Conservation (phyloP, 2,329 filamentous ascomycete genomes). For the Pseudonectria foliicola region DNA sequence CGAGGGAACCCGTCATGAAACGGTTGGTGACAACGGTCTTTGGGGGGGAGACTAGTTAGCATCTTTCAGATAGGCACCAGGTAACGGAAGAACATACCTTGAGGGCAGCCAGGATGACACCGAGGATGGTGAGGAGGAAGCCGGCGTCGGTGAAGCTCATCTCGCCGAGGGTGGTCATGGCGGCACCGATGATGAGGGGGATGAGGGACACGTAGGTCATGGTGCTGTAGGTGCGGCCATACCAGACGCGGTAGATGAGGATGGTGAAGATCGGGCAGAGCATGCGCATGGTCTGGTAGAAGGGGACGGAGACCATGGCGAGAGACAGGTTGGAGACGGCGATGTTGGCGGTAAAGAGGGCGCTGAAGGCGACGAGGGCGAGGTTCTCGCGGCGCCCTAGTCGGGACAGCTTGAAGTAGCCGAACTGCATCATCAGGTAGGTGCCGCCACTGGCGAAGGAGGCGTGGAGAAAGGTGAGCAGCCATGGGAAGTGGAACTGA, state of each 20-base stretch:
- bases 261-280: constrained; percentile 56
- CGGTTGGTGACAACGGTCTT: constrained; percentile 56
- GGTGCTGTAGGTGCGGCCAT: constrained; percentile 45
- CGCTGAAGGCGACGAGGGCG: constrained; percentile 50
- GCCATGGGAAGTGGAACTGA: constrained; percentile 54
- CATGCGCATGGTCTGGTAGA: constrained; percentile 58
- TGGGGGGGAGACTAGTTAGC: constrained; percentile 13
- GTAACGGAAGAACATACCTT: constrained; percentile 34
- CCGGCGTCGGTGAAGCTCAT: constrained; percentile 55
- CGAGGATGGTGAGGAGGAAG: constrained; percentile 47
- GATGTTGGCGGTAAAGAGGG: constrained; percentile 57
- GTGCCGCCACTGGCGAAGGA: constrained; percentile 52
- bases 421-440: constrained; percentile 42
- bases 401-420: constrained; percentile 45
- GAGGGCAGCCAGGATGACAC: constrained; percentile 46
- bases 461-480: constrained; percentile 52
- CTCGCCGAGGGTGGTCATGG: constrained; percentile 54
- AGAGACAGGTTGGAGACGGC: constrained; percentile 59
- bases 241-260: constrained; percentile 51
- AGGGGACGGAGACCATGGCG: constrained; percentile 55
- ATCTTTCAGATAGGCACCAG: background rate
- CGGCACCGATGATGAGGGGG: constrained; percentile 53
- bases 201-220: constrained; percentile 53
- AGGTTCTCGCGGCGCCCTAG: constrained; percentile 47
- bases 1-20: constrained; percentile 54